Conservation (phyloP, 208 protist species). For the Leishmania gerbilli region DNA sequence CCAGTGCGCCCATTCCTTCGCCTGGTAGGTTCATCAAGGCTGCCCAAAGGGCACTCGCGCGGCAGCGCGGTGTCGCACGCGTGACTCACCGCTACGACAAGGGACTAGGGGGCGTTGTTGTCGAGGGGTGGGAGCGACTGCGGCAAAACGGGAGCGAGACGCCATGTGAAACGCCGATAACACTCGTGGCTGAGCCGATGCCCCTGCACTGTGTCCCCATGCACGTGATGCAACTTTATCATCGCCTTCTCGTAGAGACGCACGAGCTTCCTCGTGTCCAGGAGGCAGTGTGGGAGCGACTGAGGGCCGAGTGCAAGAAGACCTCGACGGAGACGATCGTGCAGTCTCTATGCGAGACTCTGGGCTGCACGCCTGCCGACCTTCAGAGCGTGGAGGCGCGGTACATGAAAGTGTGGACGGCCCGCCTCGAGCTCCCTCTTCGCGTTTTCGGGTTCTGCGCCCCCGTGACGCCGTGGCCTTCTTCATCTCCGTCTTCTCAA, state of each 20-base stretch:
- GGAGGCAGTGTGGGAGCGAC: neutral
- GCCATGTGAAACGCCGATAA: neutral
- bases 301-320: neutral
- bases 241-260: neutral
- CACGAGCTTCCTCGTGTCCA: neutral
- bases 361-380: slow-evolving; percentile 7
- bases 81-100: slow-evolving; percentile 14
- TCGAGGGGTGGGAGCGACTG: slow-evolving; percentile 2
- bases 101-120: neutral
- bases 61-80: neutral
- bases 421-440: slow-evolving; percentile 8
- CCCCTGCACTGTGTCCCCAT: slow-evolving; percentile 5
- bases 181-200: slow-evolving; percentile 1
- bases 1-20: neutral
- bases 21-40: slow-evolving; percentile 5
- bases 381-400: slow-evolving; percentile 1
- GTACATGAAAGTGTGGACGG: slow-evolving; percentile 6
- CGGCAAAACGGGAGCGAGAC: neutral
- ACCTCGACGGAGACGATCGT: neutral
- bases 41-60: slow-evolving; percentile 3
- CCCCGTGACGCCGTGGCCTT: too few species aligned
- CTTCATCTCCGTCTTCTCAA: neutral
- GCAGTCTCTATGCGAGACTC: slow-evolving; percentile 5
- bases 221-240: slow-evolving; percentile 1
- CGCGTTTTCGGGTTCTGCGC: neutral